Evolutionary conservation across 225 moss, liverwort and hornwort genomes (phyloP).

Genomic region (Neckera pumila): DNA sequence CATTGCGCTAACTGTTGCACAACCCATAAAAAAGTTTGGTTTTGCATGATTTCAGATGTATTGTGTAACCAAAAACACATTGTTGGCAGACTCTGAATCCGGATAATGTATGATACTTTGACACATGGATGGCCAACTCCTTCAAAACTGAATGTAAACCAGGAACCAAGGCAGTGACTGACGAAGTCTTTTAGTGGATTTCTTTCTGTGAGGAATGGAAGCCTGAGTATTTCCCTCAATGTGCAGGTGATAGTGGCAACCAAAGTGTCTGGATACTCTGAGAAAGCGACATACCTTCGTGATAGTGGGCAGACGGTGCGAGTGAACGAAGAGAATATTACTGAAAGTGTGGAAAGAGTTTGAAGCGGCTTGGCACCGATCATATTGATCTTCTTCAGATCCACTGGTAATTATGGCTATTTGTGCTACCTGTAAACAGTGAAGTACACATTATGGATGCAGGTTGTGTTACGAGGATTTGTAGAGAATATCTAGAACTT

Average conservation of each 20-base stretch:
- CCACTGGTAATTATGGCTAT: constrained; percentile 47
- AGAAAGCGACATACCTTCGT: constrained; percentile 38
- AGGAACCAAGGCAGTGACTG: not conserved
- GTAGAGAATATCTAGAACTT: not conserved
- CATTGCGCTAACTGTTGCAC: not conserved
- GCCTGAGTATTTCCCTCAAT: not conserved
- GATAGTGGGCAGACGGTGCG: constrained; percentile 40
- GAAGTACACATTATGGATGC: too few species aligned
- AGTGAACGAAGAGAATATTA: constrained; percentile 73
- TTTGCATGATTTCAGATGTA: not conserved
- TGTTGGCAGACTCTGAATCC: not conserved
- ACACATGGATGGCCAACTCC: too few species aligned
- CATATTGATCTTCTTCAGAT: constrained; percentile 87
- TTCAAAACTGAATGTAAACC: not conserved
- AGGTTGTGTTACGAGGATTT: not conserved
- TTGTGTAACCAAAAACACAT: not conserved
- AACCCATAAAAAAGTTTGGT: not conserved
- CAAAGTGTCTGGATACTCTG: constrained; percentile 66
- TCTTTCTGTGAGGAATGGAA: not conserved
- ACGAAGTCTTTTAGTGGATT: not conserved
- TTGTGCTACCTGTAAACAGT: not conserved
- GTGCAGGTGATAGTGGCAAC: constrained; percentile 78
- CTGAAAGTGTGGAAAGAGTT: constrained; percentile 87
- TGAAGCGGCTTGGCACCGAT: constrained; percentile 66
- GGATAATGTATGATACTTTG: not conserved